Percentiles rank a stretch among this genome's conserved stretches.
Conservation (phyloP, 495 filamentous ascomycete genomes). For the Aspergillus baeticus region DNA sequence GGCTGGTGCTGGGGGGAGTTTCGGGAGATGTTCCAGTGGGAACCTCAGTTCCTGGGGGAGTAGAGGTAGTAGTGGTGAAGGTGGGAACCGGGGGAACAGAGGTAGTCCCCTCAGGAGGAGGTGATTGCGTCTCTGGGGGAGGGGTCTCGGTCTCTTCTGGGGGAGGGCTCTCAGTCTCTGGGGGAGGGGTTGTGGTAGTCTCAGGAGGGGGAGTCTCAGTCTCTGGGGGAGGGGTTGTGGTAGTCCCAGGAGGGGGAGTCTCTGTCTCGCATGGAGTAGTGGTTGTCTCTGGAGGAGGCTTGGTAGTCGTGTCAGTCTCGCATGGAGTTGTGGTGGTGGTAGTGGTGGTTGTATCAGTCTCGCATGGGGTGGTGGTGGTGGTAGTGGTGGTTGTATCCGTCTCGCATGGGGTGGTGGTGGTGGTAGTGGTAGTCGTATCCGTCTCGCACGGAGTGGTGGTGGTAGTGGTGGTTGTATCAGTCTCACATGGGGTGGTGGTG, state of each 20-base stretch:
- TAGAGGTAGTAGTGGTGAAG: background rate
- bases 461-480: background rate
- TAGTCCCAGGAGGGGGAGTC: background rate
- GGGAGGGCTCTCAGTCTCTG: background rate
- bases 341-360: background rate
- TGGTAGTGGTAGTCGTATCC: background rate
- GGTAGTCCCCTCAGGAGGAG: background rate
- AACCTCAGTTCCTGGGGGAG: background rate
- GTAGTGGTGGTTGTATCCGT: conserved; percentile 1
- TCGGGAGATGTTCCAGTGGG: conserved; percentile 5
- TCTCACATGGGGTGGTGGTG: background rate
- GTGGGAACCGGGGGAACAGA: background rate
- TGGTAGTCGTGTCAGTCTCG: conserved; percentile 7
- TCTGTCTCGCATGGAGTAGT: conserved; percentile 3
- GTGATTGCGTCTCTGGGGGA: background rate
- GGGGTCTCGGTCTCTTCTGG: conserved; percentile 3
- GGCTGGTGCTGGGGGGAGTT: background rate
- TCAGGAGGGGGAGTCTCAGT: background rate
- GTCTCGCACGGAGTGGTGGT: conserved; percentile 7
- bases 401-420: conserved; percentile 3
- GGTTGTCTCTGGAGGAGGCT: background rate
- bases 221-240: background rate
- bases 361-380: background rate
- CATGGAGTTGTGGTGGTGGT: conserved; percentile 6
- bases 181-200: background rate